Conservation (phyloP, 495 filamentous ascomycete genomes). For the Penicillium turbatum region DNA sequence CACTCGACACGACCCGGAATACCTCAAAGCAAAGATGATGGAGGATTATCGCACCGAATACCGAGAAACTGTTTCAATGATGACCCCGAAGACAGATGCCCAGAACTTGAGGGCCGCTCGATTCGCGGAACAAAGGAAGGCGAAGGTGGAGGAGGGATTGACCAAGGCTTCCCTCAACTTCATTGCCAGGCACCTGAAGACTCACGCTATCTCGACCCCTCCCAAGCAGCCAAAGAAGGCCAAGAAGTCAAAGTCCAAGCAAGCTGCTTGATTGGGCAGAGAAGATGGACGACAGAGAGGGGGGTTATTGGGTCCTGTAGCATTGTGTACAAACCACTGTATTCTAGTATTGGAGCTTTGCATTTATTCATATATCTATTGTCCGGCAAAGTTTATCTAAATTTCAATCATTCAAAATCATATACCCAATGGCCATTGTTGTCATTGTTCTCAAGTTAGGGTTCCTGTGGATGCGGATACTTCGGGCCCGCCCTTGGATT, state of each 20-base stretch:
- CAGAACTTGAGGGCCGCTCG: slow-evolving; percentile 19
- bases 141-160: slow-evolving; percentile 36
- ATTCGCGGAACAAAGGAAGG: slow-evolving; percentile 22
- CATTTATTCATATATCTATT: slow-evolving; percentile 16
- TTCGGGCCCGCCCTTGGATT: slow-evolving; percentile 15
- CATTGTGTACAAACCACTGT: slow-evolving; percentile 38
- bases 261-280: slow-evolving; percentile 9
- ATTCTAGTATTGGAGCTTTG: slow-evolving; percentile 39
- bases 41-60: slow-evolving; percentile 57
- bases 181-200: slow-evolving; percentile 34
- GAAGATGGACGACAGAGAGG: background rate
- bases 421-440: background rate
- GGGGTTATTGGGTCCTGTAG: slow-evolving; percentile 18
- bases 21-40: slow-evolving; percentile 49
- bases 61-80: slow-evolving; percentile 46
- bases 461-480: slow-evolving; percentile 5
- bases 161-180: slow-evolving; percentile 30
- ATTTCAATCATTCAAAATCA: background rate
- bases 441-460: background rate
- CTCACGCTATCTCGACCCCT: slow-evolving; percentile 3
- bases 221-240: slow-evolving; percentile 14
- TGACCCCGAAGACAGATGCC: slow-evolving; percentile 41
- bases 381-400: background rate
- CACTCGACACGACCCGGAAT: slow-evolving; percentile 67
- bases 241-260: slow-evolving; percentile 8